A percentile compares a stretch with the other conserved stretches of the same genome.
Evolutionary conservation across 495 filamentous ascomycete species (phyloP).

Genomic region (Penicillium verhagenii): DNA sequence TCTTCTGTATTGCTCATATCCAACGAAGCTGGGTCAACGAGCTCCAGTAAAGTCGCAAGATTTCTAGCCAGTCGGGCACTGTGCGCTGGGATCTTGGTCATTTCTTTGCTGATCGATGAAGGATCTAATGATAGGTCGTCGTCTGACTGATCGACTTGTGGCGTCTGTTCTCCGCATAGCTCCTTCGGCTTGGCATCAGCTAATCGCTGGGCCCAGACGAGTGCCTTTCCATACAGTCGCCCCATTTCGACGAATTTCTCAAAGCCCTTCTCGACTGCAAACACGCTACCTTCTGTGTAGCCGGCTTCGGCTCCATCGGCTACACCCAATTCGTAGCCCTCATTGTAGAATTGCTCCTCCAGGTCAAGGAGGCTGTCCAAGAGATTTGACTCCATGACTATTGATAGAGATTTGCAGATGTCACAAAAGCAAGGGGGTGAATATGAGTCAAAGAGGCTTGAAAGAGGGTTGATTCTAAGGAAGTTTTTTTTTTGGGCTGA

Average conservation of each 20-base stretch:
- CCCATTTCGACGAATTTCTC: conserved; percentile 85
- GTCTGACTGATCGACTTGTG: conserved; percentile 10
- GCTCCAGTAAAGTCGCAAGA: conserved; percentile 64
- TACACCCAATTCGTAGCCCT: conserved; percentile 75
- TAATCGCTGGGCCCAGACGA: conserved; percentile 74
- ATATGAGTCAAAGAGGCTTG: conserved; percentile 1
- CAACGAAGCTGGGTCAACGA: conserved; percentile 78
- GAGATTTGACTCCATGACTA: conserved; percentile 48
- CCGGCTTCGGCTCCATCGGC: conserved; percentile 79
- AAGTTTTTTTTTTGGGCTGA: not conserved
- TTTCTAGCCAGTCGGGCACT: conserved; percentile 72
- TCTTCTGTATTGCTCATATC: conserved; percentile 79
- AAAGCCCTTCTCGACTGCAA: conserved; percentile 91
- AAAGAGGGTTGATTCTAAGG: conserved; percentile 3
- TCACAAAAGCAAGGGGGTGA: conserved; percentile 4
- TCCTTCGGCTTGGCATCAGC: conserved; percentile 24
- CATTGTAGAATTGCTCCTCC: conserved; percentile 81
- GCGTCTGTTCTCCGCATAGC: conserved; percentile 9
- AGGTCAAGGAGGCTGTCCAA: conserved; percentile 74
- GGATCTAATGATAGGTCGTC: conserved; percentile 24
- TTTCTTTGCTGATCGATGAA: conserved; percentile 27
- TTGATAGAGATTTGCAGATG: not conserved
- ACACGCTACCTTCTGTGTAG: conserved; percentile 79
- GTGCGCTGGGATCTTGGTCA: conserved; percentile 49
- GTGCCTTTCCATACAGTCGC: conserved; percentile 72